Evolutionary conservation across 1,284 basidiomycete genomes (phyloP), one percentile per base, ranked within the genome.

Genomic region (Stereum hirsutum): DNA sequence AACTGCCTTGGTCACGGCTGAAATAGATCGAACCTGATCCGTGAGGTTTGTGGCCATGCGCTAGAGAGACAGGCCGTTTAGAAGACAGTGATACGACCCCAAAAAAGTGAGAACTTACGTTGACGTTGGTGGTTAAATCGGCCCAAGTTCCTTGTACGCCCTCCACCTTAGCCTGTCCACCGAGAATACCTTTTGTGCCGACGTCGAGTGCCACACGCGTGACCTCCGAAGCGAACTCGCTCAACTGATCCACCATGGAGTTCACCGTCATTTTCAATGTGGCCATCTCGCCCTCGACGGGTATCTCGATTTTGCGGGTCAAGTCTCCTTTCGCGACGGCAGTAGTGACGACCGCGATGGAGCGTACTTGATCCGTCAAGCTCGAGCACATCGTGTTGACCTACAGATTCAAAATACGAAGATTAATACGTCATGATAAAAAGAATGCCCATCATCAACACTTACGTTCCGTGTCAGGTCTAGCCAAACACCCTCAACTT

Each of bases 1-100:
- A 51, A 99, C 95, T 33, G 91, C 90, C 60, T 95, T 98, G 24
- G 96, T 99, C 37, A 99, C 95, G 57, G 90, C 82, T 1, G 95
- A 95, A 49, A 99, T 98, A 45, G 91, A 93, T 53, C 94, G 85
- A 52, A 98, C 95, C 76, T 99, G 95, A 55, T 94, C 87, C 1
- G 95, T 98, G 53, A 98, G 69, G 61, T 95, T 96, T 41, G 78
- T 79, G 0, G 92, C 92, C 80, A 86, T 92, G 51, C 21, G 15
- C 27, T 38, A 17, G 14, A 8, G 31, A 11, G 7, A 2, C 3
- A 17, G 4, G 3, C 8, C 14, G 6, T 35, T 28, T 31, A 14
- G 17, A 44, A 5, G 27, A 24, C 15, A 39, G 19, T 5, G 37
- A 21, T 12, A 39, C 8, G 27, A 36, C 36, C 42, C 42, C 17